Conservation (phyloP, 2,329 filamentous ascomycete genomes). For the Sclerotinia trifoliorum region DNA sequence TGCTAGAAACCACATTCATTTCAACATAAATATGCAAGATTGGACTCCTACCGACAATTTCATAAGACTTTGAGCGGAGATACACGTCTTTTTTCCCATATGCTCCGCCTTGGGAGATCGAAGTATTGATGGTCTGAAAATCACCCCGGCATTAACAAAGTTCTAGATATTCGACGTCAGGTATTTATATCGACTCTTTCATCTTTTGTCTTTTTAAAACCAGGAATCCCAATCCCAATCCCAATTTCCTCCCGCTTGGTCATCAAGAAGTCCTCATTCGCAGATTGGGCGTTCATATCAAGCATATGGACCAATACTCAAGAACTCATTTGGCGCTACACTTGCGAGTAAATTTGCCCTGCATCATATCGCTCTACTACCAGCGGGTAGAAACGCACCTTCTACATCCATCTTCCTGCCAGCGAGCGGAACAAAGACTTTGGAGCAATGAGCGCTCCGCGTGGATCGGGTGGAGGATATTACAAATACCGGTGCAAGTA, state of each 20-base stretch:
- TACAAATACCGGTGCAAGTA: conserved; percentile 58
- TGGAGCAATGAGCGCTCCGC: conserved; percentile 36
- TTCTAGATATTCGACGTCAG: neutral
- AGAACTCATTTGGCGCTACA: neutral
- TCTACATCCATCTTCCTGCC: conserved; percentile 36
- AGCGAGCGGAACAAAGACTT: conserved; percentile 35
- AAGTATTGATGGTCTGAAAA: neutral
- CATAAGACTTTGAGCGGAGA: neutral
- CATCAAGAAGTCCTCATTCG: neutral
- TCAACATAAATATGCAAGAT: neutral
- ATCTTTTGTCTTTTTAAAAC: neutral
- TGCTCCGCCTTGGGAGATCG: neutral
- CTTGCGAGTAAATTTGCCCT: neutral
- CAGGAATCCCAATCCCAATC: neutral
- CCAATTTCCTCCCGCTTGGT: neutral
- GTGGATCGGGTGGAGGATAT: conserved; percentile 36
- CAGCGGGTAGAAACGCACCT: neutral
- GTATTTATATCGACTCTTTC: neutral
- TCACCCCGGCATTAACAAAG: neutral
- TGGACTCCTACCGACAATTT: neutral
- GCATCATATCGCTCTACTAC: neutral
- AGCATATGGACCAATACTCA: neutral
- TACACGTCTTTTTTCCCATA: neutral
- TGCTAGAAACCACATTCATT: neutral
- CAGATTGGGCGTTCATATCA: neutral